Base-by-base conservation (phyloP, 2,329 filamentous ascomycete species). In the Juglanconis oblonga region DNA sequence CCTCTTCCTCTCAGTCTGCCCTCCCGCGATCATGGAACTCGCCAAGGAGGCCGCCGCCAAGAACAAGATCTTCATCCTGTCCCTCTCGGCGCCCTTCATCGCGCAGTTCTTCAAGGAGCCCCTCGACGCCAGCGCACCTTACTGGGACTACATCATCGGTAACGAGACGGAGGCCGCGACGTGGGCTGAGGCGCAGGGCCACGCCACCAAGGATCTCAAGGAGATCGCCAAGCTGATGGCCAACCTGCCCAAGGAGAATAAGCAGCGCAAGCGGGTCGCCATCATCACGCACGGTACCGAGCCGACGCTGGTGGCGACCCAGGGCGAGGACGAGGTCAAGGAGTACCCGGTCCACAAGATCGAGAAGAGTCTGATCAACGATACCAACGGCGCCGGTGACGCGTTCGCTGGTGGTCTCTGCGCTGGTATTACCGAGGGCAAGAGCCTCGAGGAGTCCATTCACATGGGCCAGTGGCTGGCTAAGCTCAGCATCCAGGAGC, bases 391-490 rank as follows among this genome's bases (percentile, higher is more conserved):
- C 73, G 95, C 95, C 64, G 95, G 92, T 74, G 95, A 99, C 74
- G 94, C 95, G 56, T 99, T 99, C 71, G 94, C 95, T 61, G 95
- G 92, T 72, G 95, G 95, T 65, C 92, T 99, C 78, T 82, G 91
- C 59, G 95, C 95, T 56, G 95, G 93, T 72, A 81, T 98, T 65
- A 88, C 97, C 64, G 83, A 94, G 76, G 92, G 90, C 76, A 91
- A 95, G 81, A 74, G 86, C 57, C 82, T 99, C 54, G 87, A 90
- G 69, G 86, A 87, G 67, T 84, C 84, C 71, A 84, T 99, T 68
- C 90, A 97, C 75, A 91, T 95, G 84, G 95, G 95, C 66, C 93
- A 97, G 79, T 99, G 95, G 95, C 85, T 99, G 67, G 95, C 95
- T 53, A 89, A 89, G 72, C 82, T 97, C 71, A 95, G 92, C 82